Conservation (phyloP, 495 filamentous ascomycete genomes). For the Daldinia bambusicola region DNA sequence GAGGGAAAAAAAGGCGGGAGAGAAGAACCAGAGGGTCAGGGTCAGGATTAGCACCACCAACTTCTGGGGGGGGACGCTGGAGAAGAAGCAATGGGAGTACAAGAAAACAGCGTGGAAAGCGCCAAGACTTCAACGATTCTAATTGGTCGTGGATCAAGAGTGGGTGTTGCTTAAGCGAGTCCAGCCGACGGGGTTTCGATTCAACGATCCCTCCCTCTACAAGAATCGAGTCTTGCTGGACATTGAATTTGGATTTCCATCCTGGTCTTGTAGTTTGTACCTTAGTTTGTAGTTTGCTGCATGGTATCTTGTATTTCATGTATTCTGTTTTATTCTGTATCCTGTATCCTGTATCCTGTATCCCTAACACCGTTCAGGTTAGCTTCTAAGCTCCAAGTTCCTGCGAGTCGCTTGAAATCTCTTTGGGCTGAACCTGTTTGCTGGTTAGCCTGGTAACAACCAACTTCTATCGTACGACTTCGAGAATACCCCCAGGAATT, state of each 20-base stretch:
- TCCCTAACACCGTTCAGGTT: conserved; percentile 32
- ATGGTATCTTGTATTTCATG: conserved; percentile 10
- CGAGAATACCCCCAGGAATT: conserved; percentile 19
- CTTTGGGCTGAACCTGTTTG: conserved; percentile 34
- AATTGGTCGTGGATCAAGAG: conserved; percentile 35
- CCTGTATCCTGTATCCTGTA: too few relatives aligned
- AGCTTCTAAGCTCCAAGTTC: conserved; percentile 21
- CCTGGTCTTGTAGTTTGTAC: conserved; percentile 7
- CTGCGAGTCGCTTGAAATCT: conserved; percentile 29
- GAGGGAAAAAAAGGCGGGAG: conserved; percentile 47
- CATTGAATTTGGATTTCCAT: conserved; percentile 43
- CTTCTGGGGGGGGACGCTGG: conserved; percentile 24
- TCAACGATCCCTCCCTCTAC: conserved; percentile 15
- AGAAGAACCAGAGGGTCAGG: conserved; percentile 44
- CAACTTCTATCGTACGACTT: conserved; percentile 31
- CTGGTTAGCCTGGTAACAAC: conserved; percentile 34
- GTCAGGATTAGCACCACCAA: conserved; percentile 22
- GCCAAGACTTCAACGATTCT: conserved; percentile 31
- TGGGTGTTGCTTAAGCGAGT: conserved; percentile 43
- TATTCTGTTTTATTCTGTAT: conserved; percentile 16
- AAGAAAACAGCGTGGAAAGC: conserved; percentile 40
- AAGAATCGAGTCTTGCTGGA: conserved; percentile 19
- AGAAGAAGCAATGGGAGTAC: conserved; percentile 28
- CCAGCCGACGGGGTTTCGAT: conserved; percentile 32
- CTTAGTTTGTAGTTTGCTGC: conserved; percentile 27